A percentile compares a stretch with the other conserved stretches of the same genome.
Conservation (phyloP, 805 yeast species). For the Sugiyamaella smithiae region DNA sequence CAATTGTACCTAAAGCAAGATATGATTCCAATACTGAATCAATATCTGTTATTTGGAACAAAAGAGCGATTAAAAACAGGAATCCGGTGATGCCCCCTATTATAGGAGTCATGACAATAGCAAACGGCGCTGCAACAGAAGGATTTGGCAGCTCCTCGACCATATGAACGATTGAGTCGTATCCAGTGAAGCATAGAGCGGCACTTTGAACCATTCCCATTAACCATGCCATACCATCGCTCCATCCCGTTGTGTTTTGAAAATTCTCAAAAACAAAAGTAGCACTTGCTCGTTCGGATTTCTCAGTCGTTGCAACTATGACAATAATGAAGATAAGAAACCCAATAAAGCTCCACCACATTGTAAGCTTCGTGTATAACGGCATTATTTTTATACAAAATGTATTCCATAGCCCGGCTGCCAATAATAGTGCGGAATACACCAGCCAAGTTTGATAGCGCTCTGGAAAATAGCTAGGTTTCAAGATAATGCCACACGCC, state of each 20-base stretch:
- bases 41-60: slow-evolving; percentile 67
- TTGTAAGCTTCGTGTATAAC: slow-evolving; percentile 13
- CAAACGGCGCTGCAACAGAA: slow-evolving; percentile 71
- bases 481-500: slow-evolving; percentile 17
- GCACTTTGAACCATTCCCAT: slow-evolving; percentile 70
- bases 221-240: slow-evolving; percentile 65
- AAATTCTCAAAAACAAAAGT: slow-evolving; percentile 19
- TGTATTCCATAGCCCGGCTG: slow-evolving; percentile 15
- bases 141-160: slow-evolving; percentile 78
- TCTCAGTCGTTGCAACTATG: slow-evolving; percentile 14
- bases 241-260: slow-evolving; percentile 57
- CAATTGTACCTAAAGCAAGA: slow-evolving; percentile 48
- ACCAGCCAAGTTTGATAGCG: slow-evolving; percentile 12
- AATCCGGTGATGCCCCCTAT: slow-evolving; percentile 65
- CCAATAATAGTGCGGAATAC: slow-evolving; percentile 14
- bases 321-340: slow-evolving; percentile 17
- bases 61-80: slow-evolving; percentile 65
- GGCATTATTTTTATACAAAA: slow-evolving; percentile 17
- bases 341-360: slow-evolving; percentile 14
- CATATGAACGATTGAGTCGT: slow-evolving; percentile 74
- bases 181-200: slow-evolving; percentile 74
- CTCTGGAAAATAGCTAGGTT: slow-evolving; percentile 14
- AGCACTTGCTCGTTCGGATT: slow-evolving; percentile 16
- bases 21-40: slow-evolving; percentile 63
- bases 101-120: slow-evolving; percentile 61